Base-by-base conservation (phyloP, 2,329 filamentous ascomycete genomes). In the Purpureocillium takamizusanense region DNA sequence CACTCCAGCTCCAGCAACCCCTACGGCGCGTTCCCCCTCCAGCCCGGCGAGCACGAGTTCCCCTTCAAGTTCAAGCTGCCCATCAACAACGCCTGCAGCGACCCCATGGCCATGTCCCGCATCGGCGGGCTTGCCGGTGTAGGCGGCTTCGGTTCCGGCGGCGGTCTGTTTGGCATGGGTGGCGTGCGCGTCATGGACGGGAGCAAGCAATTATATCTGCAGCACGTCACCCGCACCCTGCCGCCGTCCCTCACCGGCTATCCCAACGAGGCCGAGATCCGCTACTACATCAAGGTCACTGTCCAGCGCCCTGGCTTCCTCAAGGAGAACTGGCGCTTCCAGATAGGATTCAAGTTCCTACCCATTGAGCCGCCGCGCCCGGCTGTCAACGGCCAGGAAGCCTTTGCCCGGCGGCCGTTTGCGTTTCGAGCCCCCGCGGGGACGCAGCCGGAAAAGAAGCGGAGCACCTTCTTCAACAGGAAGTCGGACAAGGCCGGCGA, bases 221-320 rank as follows among this genome's bases (percentile, higher is more conserved):
- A 57, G 30, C 92, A 98, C 64, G 78, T 92, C 46, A 92, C 84
- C 54, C 79, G 80, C 49, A 94, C 89, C 0, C 69, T 98, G 10
- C 92, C 92, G 5, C 92, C 92, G 0, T 94, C 88, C 4, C 66
- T 97, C 38, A 85, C 76, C n/a, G 87, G 86, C 3, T 89, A 92
- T 48, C 86, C 86, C 0, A 83, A 82, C 25, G 79, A 89, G 59
- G 90, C 89, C 16, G 88, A 95, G 61, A 89, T 97, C 43, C 76
- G 81, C 49, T 98, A 98, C 62, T 98, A 86, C 56, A 74, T 97
- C 55, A 98, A 98, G 59, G 87, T 84, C n/a, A 97, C 92, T 0
- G 80, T 97, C 6, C 86, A 88, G 52, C 73, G 88, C n/a, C 87
- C 88, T 0, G 81, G 84, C 12, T 72, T 95, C 42, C 86, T 94